Percentiles rank a stretch among this genome's conserved stretches.
Conservation (phyloP, 495 filamentous ascomycete species). For the Bacidia gigantensis region DNA sequence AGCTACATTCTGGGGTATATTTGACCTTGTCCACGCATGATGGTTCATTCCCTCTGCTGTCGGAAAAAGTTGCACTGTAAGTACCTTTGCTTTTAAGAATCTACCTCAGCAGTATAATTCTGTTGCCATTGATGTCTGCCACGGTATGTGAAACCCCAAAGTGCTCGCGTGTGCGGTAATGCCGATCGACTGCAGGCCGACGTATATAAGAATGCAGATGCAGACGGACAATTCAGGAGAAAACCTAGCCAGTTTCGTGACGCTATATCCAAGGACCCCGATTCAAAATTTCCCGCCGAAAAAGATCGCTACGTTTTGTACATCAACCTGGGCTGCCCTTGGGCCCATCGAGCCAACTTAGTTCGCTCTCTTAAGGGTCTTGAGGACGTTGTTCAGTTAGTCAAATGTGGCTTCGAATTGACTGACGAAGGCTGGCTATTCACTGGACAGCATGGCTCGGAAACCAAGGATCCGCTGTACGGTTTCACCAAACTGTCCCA, state of each 20-base stretch:
- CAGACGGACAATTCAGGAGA: constrained; percentile 39
- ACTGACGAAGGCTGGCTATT: constrained; percentile 61
- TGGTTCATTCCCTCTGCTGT: too few species aligned
- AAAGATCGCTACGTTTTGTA: constrained; percentile 70
- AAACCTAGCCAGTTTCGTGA: constrained; percentile 35
- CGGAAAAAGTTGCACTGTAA: too few species aligned
- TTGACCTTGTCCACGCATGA: too few species aligned
- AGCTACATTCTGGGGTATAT: too few species aligned
- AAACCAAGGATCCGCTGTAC: constrained; percentile 46
- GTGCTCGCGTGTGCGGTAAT: not conserved
- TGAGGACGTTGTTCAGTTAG: constrained; percentile 54
- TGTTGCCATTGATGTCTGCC: not conserved
- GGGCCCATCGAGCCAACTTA: constrained; percentile 69
- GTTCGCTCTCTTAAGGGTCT: constrained; percentile 69
- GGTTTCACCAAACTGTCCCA: constrained; percentile 52
- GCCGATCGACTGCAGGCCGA: constrained; percentile 9
- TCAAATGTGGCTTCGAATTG: constrained; percentile 55
- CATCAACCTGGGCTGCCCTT: constrained; percentile 63
- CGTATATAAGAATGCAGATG: constrained; percentile 28
- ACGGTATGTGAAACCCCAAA: not conserved
- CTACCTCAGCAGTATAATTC: too few species aligned
- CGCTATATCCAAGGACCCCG: constrained; percentile 36
- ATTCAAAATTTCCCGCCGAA: constrained; percentile 55
- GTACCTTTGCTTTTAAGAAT: too few species aligned
- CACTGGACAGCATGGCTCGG: constrained; percentile 41